Base-by-base conservation (phyloP, 2,329 filamentous ascomycete species). In the Aspergillus felis region DNA sequence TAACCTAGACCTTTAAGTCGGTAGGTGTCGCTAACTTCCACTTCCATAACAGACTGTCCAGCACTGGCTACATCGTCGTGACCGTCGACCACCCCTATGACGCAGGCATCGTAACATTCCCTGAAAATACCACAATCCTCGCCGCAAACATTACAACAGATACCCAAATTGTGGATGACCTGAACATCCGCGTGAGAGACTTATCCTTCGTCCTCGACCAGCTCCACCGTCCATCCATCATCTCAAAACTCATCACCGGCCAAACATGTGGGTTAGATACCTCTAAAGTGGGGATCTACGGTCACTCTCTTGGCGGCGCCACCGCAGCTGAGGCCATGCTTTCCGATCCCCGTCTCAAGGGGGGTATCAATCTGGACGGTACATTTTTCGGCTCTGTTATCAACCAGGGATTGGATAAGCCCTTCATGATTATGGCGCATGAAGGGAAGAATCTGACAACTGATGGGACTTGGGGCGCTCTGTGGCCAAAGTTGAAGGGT, bases 381-480 rank as follows among this genome's bases (percentile, higher is more conserved):
- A 62, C 53, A 20, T 59, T 74, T 53, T 72, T 48, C 24, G 61
- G 60, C 9, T 53, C 49, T 5, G 58, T 59, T 3, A 10, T 57
- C 2, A 27, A 60, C 24, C 44, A 27, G 7, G 60, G 62, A 8
- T 24, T 51, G 7, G 51, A 96, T 78, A 9, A 94, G 59, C 87
- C 88, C 55, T 89, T 85, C 66, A 9, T 55, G 58, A 17, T 56
- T n/a, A 38, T 84, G 82, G 76, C 32, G 2, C 14, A 42, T 4
- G 41, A 42, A 42, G 41, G 41, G 41, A 42, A 42, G 41, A 42
- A 42, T 20, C 9, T 42, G n/a, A 42, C 41, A 20, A 42, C 41
- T 20, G 41, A 51, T 10, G 7, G 2, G 3, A 55, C 22, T 4
- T 55, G 53, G 53, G 29, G 67, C 50, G 51, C 60, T 44, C 35